Evolutionary conservation across 164 flowering plant genomes (phyloP), one percentile per base, ranked within the genome.

Genomic region (Saururus chinensis): DNA sequence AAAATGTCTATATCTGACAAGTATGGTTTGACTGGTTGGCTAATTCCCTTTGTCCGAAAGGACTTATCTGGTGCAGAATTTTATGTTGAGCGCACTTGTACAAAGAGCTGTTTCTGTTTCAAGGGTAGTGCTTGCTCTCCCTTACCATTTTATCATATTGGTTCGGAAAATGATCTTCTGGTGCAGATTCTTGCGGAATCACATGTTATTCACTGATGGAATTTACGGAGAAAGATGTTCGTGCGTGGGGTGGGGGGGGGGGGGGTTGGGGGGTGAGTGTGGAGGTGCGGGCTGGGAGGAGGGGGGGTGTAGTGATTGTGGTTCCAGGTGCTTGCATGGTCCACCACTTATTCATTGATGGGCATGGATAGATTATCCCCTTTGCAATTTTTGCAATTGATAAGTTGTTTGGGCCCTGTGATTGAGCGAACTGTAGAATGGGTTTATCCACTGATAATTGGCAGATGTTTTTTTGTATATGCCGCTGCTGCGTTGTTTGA

Each of bases 1-100:
- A 89, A 64, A 80, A 92, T 12, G 86, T 95, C 53, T 95, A 91
- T 76, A 83, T 95, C 40, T 93, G 79, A 88, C 48, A 25, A 8
- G 4, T 13, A 14, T 22, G n/a, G 37, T 45, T 48, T 8, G 51
- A 19, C 40, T 26, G 51, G 53, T 60, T 25, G 17, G n/a, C 45
- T 19, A 55, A 58, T 5, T 22, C 16, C 56, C 40, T 17, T 45
- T 45, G 49, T 45, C 49, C 1, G 2, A 9, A 13, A 25, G 19
- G 37, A 35, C 16, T 26, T 16, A 21, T 53, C 52, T 0, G 20
- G 59, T 53, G 40, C 53, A 35, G 26, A 30, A 22, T 9, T 1
- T 41, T 45, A 45, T 45, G 17, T 45, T 17, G 49, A 45, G 14
- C 17, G 7, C 49, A 45, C 49, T 17, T 45, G 49, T 17, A 45